Conservation (phyloP, 371 early-diverging fungal genomes). For the Mucor circinelloides region DNA sequence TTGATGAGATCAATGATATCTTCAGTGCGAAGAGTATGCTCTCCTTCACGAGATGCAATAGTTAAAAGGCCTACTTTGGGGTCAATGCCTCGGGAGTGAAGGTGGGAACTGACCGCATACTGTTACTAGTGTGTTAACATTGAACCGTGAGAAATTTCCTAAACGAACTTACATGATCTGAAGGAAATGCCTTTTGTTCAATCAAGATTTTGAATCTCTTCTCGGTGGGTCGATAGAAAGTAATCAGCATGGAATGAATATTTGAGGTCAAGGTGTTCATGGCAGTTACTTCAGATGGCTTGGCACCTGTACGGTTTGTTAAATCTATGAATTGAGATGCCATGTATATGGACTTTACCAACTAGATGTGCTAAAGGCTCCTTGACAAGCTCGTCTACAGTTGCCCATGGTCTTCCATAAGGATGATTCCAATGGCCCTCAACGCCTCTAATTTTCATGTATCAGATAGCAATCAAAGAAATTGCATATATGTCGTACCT, state of each 20-base stretch:
- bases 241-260: slow-evolving; percentile 85
- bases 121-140: slow-evolving; percentile 17
- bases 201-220: slow-evolving; percentile 86
- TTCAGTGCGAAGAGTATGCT: slow-evolving; percentile 68
- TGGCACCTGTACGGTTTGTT: slow-evolving; percentile 62
- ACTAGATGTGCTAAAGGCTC: slow-evolving; percentile 77
- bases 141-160: slow-evolving; percentile 35
- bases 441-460: slow-evolving; percentile 64
- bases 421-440: slow-evolving; percentile 87
- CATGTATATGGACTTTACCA: slow-evolving; percentile 45
- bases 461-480: background rate
- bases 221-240: slow-evolving; percentile 89
- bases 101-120: slow-evolving; percentile 90
- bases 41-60: slow-evolving; percentile 76
- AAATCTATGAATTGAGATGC: background rate
- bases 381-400: slow-evolving; percentile 79
- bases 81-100: slow-evolving; percentile 79
- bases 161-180: slow-evolving; percentile 68
- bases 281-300: slow-evolving; percentile 81
- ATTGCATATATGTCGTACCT: slow-evolving; percentile 36
- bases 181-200: slow-evolving; percentile 94
- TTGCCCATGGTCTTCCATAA: slow-evolving; percentile 86
- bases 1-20: slow-evolving; percentile 82
- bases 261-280: slow-evolving; percentile 94
- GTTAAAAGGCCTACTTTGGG: slow-evolving; percentile 74